Percentiles rank a stretch among this genome's conserved stretches.
These are phyloP conservation scores for Vaccinium vitisidaea DNA, from an alignment of 148 eudicot genomes.

Conservation along the genomic window DNA sequence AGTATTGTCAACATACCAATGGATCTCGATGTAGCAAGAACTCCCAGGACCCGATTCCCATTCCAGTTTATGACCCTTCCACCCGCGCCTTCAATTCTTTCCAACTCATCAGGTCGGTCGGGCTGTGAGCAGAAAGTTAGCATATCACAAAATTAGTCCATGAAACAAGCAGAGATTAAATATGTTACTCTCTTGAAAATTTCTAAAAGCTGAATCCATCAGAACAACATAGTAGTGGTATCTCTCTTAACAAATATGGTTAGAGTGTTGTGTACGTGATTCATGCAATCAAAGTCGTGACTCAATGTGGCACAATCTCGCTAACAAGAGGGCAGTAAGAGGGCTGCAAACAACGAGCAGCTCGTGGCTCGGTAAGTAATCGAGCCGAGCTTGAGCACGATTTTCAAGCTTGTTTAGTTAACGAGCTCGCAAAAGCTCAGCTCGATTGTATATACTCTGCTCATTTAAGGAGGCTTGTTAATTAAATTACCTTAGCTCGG, in stretches of 20 bases:
- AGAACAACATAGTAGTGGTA: neutral
- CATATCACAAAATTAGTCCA: neutral
- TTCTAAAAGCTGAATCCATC: neutral
- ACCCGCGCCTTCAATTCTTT: slow-evolving; percentile 68
- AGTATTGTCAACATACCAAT: slow-evolving; percentile 44
- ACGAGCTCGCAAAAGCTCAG: too few species aligned
- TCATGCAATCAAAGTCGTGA: neutral
- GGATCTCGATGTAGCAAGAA: slow-evolving; percentile 79
- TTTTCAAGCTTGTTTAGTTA: too few species aligned
- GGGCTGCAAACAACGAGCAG: too few species aligned
- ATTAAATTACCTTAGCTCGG: too few species aligned
- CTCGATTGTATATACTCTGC: too few species aligned
- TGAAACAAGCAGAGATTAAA: neutral
- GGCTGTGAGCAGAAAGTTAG: slow-evolving; percentile 38
- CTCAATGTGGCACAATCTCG: neutral
- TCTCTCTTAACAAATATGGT: neutral
- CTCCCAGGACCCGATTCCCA: slow-evolving; percentile 58
- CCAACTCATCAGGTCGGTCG: slow-evolving; percentile 69
- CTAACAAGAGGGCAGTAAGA: too few species aligned
- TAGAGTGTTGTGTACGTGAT: neutral
- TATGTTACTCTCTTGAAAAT: neutral
- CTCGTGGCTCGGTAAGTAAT: too few species aligned
- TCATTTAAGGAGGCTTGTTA: too few species aligned
- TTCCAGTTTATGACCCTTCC: slow-evolving; percentile 76
- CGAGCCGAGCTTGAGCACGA: too few species aligned